These are phyloP conservation scores for Haplosporangium sp. DNA, from an alignment of 371 early-diverging fungal species.

Conservation along the genomic window DNA sequence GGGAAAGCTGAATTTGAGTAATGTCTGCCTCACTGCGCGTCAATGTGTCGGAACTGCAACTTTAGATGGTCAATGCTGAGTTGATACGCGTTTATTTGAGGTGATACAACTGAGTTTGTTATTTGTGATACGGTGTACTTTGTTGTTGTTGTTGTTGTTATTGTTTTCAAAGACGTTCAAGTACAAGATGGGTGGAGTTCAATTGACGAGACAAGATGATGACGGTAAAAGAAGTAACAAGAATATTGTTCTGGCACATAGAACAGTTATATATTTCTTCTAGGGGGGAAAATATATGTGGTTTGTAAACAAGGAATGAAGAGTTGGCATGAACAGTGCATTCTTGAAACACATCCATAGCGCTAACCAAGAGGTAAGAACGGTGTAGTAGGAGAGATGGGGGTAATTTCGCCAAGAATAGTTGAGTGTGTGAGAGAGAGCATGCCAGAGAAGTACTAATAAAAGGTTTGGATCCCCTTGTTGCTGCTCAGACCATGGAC, in stretches of 20 bases:
- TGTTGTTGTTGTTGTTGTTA: background rate
- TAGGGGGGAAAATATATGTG: constrained; percentile 7
- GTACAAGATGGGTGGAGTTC: background rate
- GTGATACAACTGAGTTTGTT: background rate
- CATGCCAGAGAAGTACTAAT: background rate
- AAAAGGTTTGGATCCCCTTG: constrained; percentile 1
- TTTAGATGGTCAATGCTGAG: no score
- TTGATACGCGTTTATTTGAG: no score
- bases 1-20: no score
- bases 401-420: background rate
- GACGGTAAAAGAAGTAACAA: background rate
- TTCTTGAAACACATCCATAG: constrained; percentile 13
- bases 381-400: constrained; percentile 10
- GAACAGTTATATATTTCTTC: constrained; percentile 6
- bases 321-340: constrained; percentile 10
- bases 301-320: constrained; percentile 18
- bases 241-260: background rate
- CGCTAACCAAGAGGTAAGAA: background rate
- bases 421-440: constrained; percentile 7
- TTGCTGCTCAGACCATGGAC: constrained; percentile 2
- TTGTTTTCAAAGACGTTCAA: background rate
- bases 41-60: no score
- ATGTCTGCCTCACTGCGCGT: no score
- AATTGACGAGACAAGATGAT: constrained; percentile 1
- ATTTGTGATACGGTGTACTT: no score